Base-by-base conservation (phyloP, 75 land plant species). In the Cupressus sempervirens region DNA sequence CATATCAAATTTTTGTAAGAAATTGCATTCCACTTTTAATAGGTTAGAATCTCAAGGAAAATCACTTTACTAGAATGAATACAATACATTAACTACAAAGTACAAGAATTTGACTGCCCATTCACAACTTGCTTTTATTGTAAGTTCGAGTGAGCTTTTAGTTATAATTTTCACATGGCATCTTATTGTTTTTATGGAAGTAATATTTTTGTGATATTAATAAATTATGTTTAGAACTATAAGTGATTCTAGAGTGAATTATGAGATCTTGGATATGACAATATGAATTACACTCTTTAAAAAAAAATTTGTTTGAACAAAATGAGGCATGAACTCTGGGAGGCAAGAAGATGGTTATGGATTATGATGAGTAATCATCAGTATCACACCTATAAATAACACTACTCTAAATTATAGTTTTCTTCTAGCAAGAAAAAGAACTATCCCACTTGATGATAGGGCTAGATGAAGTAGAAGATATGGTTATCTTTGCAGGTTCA, bases 41-140 rank as follows among this genome's bases (percentile, higher is more conserved):
- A 96, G 99, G 87, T 84, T 97, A 88, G 98, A 94, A 85, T 90
- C 95, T 84, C 46, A 87, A 40, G 98, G 92, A 67, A 93, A 86
- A 26, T 87, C 91, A 13, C 93, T 90, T 88, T 90, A 91, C 82
- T 96, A 95, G 98, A 97, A 91, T 86, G 96, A 97, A 82, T 86
- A 91, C 3, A 88, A 93, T 20, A 94, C 96, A 8, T 87, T 97
- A 82, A 97, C 94, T 86, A 91, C 99, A 45, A 97, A 97, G 68
- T 97, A 97, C 90, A 86, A 96, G 10, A 98, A 97, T 83, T 86
- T 96, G 80, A 93, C 99, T 68, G 93, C 93, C 50, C 91, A 92
- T 85, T 90, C 99, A 52, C 96, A 96, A 84, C 92, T 98, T 83
- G 94, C 94, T 30, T 87, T 98, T 0, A 98, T 96, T 7, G 99